Conservation (phyloP, 179 eudicot species). For the Beta lomatogona region DNA sequence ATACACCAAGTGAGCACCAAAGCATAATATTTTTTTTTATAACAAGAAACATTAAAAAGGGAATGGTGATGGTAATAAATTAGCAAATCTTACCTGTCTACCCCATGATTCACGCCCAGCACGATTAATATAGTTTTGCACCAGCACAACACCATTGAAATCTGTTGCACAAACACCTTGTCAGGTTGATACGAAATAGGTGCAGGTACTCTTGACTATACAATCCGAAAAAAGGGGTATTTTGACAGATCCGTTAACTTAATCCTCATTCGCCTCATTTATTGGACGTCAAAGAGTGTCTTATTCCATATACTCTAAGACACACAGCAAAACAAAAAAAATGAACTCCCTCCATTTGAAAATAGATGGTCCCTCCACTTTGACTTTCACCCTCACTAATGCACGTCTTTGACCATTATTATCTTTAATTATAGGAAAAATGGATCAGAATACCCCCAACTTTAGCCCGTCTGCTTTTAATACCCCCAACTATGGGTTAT, state of each 20-base stretch:
- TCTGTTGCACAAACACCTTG: slow-evolving; percentile 47
- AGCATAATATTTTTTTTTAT: neutral
- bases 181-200: slow-evolving; percentile 15
- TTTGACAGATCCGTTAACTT: neutral
- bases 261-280: neutral
- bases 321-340: too few relatives aligned
- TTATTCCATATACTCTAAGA: neutral
- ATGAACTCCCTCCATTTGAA: too few relatives aligned
- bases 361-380: too few relatives aligned
- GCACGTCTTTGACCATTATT: too few relatives aligned
- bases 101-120: slow-evolving; percentile 85
- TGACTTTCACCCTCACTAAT: too few relatives aligned
- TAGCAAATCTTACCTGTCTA: slow-evolving; percentile 52
- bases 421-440: too few relatives aligned
- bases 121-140: slow-evolving; percentile 75
- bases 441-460: too few relatives aligned
- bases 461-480: too few relatives aligned
- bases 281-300: neutral
- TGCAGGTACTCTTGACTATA: neutral
- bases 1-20: neutral
- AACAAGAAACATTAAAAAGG: neutral
- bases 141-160: slow-evolving; percentile 86
- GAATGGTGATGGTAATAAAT: neutral
- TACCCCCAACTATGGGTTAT: too few relatives aligned
- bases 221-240: neutral